Evolutionary conservation across 768 basidiomycete genomes (phyloP), one percentile per base, ranked within the genome.

Genomic region (Tylopilus intermedius): DNA sequence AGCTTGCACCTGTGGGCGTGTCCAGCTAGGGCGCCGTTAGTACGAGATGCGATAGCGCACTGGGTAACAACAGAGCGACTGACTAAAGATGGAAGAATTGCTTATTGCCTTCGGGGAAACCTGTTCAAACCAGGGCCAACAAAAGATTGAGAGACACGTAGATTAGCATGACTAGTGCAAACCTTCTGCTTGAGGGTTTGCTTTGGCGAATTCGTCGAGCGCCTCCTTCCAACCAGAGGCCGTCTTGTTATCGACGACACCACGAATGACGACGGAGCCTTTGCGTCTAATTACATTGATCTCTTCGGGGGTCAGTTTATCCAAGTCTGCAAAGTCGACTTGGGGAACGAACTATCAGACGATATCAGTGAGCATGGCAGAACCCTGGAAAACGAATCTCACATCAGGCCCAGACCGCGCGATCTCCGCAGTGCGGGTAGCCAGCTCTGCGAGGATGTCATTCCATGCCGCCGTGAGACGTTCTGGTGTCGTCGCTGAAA

Each of bases 81-180:
- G 58, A 85, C 86, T 87, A 88, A 45, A 88, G 78, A 61, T 81
- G 71, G 68, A 84, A 88, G 68, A 89, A 86, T 59, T 88, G 86
- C 47, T 83, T 86, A 58, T 88, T 69, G n/a, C 75, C 58, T 5
- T 55, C 73, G 0, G 85, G 83, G 30, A 74, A 49, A 15, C 83
- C 82, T 84, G 39, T 15, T 9, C 29, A 1, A 51, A 35, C 21
- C 14, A 54, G 22, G 2, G 8, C 7, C 0, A 44, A 22, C 9
- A 29, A 26, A 45, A 45, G 33, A 33, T 33, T 30, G 7, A 30
- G 13, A 3, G n/a, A n/a, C 21, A 13, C 14, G 26, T 53, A 9
- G 8, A 33, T 33, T 14, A 6, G 8, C 11, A 8, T 27, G 41
- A 18, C 26, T 22, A 50, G 22, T 40, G 10, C 33, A 13, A 18